Conservation (phyloP, 371 early-diverging fungal species). For the Mortierella sp. region DNA sequence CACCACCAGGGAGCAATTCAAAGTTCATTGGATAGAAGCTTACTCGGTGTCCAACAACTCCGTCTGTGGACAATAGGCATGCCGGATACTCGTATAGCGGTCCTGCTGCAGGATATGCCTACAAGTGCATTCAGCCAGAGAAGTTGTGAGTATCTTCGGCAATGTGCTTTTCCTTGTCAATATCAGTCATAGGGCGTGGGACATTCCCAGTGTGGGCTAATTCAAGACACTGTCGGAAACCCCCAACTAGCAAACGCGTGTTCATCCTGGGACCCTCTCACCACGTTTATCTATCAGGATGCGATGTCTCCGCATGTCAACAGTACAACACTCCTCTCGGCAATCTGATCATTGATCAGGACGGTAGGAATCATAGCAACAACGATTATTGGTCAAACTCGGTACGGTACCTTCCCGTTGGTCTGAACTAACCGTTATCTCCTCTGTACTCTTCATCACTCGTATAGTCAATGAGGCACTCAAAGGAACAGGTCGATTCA, state of each 20-base stretch:
- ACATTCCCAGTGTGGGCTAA: too few species aligned
- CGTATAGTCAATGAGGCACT: slow-evolving; percentile 68
- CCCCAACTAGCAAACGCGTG: slow-evolving; percentile 72
- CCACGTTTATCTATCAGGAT: slow-evolving; percentile 82
- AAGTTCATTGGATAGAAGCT: too few species aligned
- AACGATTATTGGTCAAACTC: not conserved
- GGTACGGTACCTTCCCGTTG: too few species aligned
- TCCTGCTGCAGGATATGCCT: slow-evolving; percentile 89
- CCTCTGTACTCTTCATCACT: not conserved
- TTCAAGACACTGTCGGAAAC: too few species aligned
- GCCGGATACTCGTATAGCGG: slow-evolving; percentile 94
- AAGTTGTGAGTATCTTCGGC: slow-evolving; percentile 60
- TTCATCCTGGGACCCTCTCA: slow-evolving; percentile 95
- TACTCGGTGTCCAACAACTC: too few species aligned
- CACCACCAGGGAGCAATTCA: too few species aligned
- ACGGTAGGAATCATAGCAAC: slow-evolving; percentile 57
- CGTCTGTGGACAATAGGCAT: too few species aligned
- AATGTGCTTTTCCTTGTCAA: not conserved
- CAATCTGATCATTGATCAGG: slow-evolving; percentile 73
- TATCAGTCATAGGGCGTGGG: not conserved
- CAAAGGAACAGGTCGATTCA: slow-evolving; percentile 71
- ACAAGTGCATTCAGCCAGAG: slow-evolving; percentile 72
- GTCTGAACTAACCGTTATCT: not conserved
- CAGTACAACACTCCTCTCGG: slow-evolving; percentile 91
- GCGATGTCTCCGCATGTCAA: slow-evolving; percentile 78